Conservation (phyloP, 108 stramenopile genomes). For the Asterionellopsis glacialis region DNA sequence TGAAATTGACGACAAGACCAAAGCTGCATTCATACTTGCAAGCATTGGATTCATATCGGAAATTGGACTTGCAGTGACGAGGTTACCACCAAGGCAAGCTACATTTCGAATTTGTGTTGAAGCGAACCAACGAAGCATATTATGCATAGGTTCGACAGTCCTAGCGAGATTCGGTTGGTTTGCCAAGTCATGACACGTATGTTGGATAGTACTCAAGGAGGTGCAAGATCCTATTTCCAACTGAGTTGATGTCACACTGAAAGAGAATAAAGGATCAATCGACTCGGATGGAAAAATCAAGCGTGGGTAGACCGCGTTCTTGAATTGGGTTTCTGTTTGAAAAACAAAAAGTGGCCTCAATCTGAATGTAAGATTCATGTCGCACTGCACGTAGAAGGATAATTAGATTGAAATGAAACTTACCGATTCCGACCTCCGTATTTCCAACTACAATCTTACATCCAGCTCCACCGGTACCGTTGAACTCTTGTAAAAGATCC, state of each 20-base stretch:
- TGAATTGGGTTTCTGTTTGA: constrained; percentile 68
- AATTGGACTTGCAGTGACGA: constrained; percentile 93
- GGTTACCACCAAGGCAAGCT: constrained; percentile 91
- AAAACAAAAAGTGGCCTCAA: not conserved
- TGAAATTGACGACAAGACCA: constrained; percentile 59
- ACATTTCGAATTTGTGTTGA: constrained; percentile 95
- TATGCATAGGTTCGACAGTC: constrained; percentile 70
- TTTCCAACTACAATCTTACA: constrained; percentile 92
- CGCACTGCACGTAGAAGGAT: not conserved
- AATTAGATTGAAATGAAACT: constrained; percentile 5
- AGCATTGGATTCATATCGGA: constrained; percentile 95
- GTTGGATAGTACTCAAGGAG: constrained; percentile 59
- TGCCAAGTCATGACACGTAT: constrained; percentile 39
- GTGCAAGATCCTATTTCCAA: constrained; percentile 69
- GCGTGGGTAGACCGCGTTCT: constrained; percentile 63
- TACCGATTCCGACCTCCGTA: constrained; percentile 89
- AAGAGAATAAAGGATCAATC: constrained; percentile 45
- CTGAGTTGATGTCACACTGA: constrained; percentile 21
- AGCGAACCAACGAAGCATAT: constrained; percentile 96
- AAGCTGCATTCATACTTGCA: constrained; percentile 53
- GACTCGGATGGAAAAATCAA: constrained; percentile 60
- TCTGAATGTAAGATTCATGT: not conserved
- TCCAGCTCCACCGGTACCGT: constrained; percentile 33
- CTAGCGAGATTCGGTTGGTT: constrained; percentile 10
- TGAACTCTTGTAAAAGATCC: constrained; percentile 60